Conservation (phyloP, 805 yeast species). For the Wickerhamiella musiphila region DNA sequence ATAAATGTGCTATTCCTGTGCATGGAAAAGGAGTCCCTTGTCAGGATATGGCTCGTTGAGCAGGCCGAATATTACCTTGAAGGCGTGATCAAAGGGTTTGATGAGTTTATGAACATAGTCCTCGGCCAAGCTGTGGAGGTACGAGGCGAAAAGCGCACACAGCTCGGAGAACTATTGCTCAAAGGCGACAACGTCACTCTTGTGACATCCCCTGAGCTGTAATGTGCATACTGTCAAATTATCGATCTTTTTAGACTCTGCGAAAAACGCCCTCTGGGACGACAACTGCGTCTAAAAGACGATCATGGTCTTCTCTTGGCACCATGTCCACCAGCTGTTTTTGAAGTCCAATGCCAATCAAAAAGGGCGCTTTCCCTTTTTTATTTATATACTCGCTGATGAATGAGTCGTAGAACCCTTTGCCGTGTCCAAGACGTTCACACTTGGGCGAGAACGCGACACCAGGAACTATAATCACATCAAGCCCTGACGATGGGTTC, state of each 20-base stretch:
- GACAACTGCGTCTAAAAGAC: conserved; percentile 37
- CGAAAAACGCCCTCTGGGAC: conserved; percentile 11
- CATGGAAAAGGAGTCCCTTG: conserved; percentile 64
- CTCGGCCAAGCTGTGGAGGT: conserved; percentile 50
- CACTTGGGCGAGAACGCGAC: conserved; percentile 47
- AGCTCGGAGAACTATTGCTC: conserved; percentile 40
- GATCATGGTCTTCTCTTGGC: conserved; percentile 50
- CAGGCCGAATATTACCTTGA: conserved; percentile 61
- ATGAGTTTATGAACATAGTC: conserved; percentile 86
- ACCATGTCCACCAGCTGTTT: conserved; percentile 40
- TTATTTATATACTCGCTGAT: conserved; percentile 25
- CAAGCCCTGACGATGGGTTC: conserved; percentile 33
- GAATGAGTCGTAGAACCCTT: conserved; percentile 77
- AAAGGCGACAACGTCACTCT: conserved; percentile 91
- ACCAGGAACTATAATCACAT: conserved; percentile 68
- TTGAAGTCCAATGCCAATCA: conserved; percentile 45
- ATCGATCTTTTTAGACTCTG: not conserved
- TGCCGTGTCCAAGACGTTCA: conserved; percentile 75
- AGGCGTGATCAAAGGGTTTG: conserved; percentile 78
- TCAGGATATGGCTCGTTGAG: conserved; percentile 79
- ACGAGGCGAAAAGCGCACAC: conserved; percentile 32
- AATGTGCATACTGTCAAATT: conserved; percentile 1
- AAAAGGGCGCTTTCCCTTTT: conserved; percentile 10
- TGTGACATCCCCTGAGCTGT: conserved; percentile 26
- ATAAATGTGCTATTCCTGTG: conserved; percentile 78